Base-by-base conservation (phyloP, 768 basidiomycete species). In the Amanita subjunquillea region DNA sequence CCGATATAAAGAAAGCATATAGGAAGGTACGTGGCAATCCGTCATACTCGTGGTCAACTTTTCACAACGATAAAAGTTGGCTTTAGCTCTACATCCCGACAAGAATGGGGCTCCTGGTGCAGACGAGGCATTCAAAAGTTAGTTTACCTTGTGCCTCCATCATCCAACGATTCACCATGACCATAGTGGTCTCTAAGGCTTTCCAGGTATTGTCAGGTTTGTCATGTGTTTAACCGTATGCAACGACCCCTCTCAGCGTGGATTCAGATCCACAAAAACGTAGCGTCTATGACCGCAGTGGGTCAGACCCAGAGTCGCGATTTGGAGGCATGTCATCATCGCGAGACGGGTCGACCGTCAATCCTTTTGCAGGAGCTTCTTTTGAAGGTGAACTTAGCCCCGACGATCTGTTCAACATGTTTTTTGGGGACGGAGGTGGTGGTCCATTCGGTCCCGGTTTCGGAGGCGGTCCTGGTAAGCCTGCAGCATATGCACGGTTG, bases 41-140 rank as follows among this genome's bases (percentile, higher is more conserved):
- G 15, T 38, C 29, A 25, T 48, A 13, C 44, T 36, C 23, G 40
- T 34, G 34, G 12, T n/a, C 44, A 30, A 5, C 13, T 15, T 22
- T 51, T 48, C 41, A 54, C 30, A 30, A 34, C 39, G 30, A 23
- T 8, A 48, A 38, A 58, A 93, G 90, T 76, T 95, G 55, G 93
- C 93, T 37, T 73, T 96, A 54, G 87, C 88, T 49, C 68, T 93
- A 44, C 91, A 94, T 68, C 91, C 91, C 3, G 91, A 94, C 65
- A 94, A 87, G 72, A 96, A 95, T 61, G 91, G 92, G 5, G 95
- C 95, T 17, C 94, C 95, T n/a, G 90, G 91, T 38, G 95, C 95
- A 13, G 95, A 97, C 55, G 95, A 98, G 65, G 95, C 95, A 2
- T 98, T 98, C 72, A 98, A 98, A 73, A 74, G 95, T 97, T 61